Evolutionary conservation across 2,329 filamentous ascomycete species (phyloP).

Genomic region (Colletotrichum sp.): DNA sequence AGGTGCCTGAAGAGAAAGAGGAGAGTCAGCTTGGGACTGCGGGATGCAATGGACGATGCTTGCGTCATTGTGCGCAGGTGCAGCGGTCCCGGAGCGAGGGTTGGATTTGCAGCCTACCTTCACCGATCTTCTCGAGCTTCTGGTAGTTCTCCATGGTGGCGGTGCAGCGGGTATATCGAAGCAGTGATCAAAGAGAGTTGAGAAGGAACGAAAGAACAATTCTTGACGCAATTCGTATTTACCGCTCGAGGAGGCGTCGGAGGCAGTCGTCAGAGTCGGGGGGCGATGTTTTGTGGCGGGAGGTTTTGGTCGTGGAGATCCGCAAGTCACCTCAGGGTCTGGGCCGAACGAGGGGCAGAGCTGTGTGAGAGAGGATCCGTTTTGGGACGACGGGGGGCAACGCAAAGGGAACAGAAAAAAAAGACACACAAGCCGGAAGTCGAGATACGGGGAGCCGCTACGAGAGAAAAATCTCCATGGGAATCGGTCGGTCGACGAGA

Average conservation of each 20-base stretch:
- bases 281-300: constrained; percentile 4
- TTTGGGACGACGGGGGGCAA: background rate
- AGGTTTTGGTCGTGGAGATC: background rate
- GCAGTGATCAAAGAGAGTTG: background rate
- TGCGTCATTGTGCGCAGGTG: background rate
- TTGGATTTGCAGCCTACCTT: constrained; percentile 66
- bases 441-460: constrained; percentile 10
- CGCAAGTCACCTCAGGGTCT: constrained; percentile 10
- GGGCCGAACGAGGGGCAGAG: constrained; percentile 13
- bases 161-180: background rate
- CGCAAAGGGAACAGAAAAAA: background rate
- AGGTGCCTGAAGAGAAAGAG: constrained; percentile 71
- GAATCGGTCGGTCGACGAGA: background rate
- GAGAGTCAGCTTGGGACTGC: background rate
- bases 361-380: background rate
- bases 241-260: background rate
- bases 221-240: background rate
- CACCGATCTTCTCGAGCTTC: constrained; percentile 95
- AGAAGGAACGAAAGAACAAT: background rate
- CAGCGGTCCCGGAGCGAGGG: background rate
- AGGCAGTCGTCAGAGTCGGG: background rate
- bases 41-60: background rate
- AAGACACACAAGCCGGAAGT: background rate
- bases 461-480: constrained; percentile 6
- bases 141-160: constrained; percentile 88